A percentile compares a stretch with the other conserved stretches of the same genome.
Evolutionary conservation across 1,139 yeast species (phyloP).

Genomic region (Keqinozyma sinolaborantium): DNA sequence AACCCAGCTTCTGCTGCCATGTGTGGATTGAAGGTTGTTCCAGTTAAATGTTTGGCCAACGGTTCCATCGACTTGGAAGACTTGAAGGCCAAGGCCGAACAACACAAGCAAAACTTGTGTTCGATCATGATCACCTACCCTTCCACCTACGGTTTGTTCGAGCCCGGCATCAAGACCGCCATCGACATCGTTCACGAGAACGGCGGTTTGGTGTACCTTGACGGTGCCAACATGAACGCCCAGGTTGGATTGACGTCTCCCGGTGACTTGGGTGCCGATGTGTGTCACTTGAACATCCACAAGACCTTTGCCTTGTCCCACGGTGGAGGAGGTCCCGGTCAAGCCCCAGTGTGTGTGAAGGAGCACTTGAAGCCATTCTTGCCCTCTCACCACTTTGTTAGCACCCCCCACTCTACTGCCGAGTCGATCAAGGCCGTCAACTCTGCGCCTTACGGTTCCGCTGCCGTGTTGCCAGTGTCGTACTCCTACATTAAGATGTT

Average conservation of each 20-base stretch:
- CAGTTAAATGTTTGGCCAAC: slow-evolving; percentile 79
- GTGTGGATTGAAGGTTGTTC: slow-evolving; percentile 92
- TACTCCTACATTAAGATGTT: slow-evolving; percentile 93
- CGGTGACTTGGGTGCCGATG: slow-evolving; percentile 98
- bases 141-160: slow-evolving; percentile 93
- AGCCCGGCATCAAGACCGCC: slow-evolving; percentile 84
- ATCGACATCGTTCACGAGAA: slow-evolving; percentile 75
- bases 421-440: slow-evolving; percentile 74
- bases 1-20: slow-evolving; percentile 98
- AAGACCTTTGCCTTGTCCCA: slow-evolving; percentile 97
- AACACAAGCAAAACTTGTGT: slow-evolving; percentile 69
- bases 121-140: slow-evolving; percentile 97
- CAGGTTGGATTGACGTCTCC: slow-evolving; percentile 97
- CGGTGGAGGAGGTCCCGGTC: slow-evolving; percentile 99
- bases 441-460: slow-evolving; percentile 96
- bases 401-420: slow-evolving; percentile 52
- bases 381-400: slow-evolving; percentile 70
- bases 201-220: slow-evolving; percentile 96
- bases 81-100: slow-evolving; percentile 66
- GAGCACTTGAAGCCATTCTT: slow-evolving; percentile 76
- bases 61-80: slow-evolving; percentile 87
- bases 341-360: slow-evolving; percentile 95
- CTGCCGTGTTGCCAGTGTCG: slow-evolving; percentile 87
- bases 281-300: slow-evolving; percentile 93
- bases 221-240: slow-evolving; percentile 99